phyloP scores from a whole-genome alignment of 768 basidiomycete species.

The Serpula lacrymans region DNA sequence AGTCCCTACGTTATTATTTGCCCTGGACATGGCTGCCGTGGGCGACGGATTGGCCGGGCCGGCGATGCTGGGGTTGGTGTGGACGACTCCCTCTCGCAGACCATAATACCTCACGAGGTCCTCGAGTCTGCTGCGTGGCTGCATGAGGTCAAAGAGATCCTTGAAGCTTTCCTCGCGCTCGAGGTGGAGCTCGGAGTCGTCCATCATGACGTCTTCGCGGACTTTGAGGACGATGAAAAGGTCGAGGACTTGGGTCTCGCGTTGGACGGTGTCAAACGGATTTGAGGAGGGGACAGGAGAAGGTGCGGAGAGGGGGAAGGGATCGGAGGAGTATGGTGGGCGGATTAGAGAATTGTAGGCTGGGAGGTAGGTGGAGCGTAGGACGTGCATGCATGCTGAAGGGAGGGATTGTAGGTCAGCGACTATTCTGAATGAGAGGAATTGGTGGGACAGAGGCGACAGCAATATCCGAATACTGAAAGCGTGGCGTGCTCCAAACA shows the following conservation, averaged over 20 bases:
- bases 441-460: too few relatives aligned
- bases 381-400: slow-evolving; percentile 75
- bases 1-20: neutral
- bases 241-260: slow-evolving; percentile 75
- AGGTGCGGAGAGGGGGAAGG: slow-evolving; percentile 54
- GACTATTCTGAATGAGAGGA: neutral
- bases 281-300: slow-evolving; percentile 19
- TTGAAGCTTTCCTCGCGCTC: slow-evolving; percentile 73
- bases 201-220: slow-evolving; percentile 72
- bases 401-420: slow-evolving; percentile 1
- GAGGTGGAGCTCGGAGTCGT: slow-evolving; percentile 72
- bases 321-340: slow-evolving; percentile 71
- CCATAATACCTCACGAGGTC: slow-evolving; percentile 58
- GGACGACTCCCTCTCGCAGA: slow-evolving; percentile 34
- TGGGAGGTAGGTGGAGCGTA: slow-evolving; percentile 72
- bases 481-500: too few relatives aligned
- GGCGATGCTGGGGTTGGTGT: slow-evolving; percentile 7
- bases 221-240: slow-evolving; percentile 78
- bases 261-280: slow-evolving; percentile 50
- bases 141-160: slow-evolving; percentile 73
- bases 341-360: slow-evolving; percentile 61
- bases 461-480: too few relatives aligned
- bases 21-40: slow-evolving; percentile 1
- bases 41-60: slow-evolving; percentile 5
- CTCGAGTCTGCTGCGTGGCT: slow-evolving; percentile 74